phyloP scores from a whole-genome alignment of 257 asterid genomes.

The Penstemon newberryi region DNA sequence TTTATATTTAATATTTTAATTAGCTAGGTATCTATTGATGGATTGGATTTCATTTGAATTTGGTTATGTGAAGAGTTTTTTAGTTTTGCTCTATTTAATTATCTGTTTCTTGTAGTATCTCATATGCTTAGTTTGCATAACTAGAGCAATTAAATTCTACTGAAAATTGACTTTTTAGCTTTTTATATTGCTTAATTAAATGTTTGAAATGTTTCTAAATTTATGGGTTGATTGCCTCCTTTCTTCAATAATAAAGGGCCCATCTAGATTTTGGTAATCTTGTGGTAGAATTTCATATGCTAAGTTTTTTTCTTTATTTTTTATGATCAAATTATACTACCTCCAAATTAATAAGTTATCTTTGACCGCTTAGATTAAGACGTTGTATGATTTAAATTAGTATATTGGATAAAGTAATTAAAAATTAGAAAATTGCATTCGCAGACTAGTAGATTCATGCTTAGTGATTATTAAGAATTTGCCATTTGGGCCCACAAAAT shows the following conservation, averaged over 20 bases:
- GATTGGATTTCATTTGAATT: slow-evolving; percentile 3
- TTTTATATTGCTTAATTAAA: not conserved
- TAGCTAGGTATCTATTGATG: not conserved
- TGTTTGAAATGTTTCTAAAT: too few species aligned
- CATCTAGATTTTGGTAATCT: not conserved
- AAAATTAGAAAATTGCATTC: slow-evolving; percentile 26
- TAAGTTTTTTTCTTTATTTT: too few species aligned
- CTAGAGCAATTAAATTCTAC: not conserved
- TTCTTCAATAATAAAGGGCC: not conserved
- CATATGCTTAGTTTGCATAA: slow-evolving; percentile 10
- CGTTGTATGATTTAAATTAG: slow-evolving; percentile 11
- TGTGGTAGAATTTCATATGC: not conserved
- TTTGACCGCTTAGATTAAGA: slow-evolving; percentile 19
- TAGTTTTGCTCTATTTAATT: slow-evolving; percentile 8
- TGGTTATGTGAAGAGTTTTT: slow-evolving; percentile 1
- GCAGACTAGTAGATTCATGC: slow-evolving; percentile 37
- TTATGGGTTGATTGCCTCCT: not conserved
- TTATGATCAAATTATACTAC: too few species aligned
- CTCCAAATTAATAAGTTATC: not conserved
- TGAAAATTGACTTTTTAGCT: not conserved
- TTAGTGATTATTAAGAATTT: slow-evolving; percentile 27
- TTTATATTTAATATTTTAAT: not conserved
- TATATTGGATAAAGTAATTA: slow-evolving; percentile 21
- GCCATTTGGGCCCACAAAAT: slow-evolving; percentile 43
- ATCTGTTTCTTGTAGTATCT: slow-evolving; percentile 16